Base-by-base conservation (phyloP, 2,329 filamentous ascomycete genomes). In the Colletotrichum lini region DNA sequence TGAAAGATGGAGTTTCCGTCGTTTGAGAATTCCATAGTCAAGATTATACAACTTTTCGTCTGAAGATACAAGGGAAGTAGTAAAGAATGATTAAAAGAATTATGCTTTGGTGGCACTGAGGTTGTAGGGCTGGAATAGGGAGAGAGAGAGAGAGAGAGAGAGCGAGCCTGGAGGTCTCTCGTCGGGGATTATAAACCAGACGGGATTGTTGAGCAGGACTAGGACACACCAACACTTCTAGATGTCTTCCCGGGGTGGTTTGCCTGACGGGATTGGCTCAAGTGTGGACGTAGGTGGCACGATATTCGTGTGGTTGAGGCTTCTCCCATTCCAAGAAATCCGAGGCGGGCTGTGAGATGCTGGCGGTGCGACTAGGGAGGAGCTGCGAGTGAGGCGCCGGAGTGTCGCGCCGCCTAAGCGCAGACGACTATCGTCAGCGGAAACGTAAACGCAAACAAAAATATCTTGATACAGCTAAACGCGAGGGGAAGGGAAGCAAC, bases 21-120 rank as follows among this genome's bases (percentile, higher is more conserved):
- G 52, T 73, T 73, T 9, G 72, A 72, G 47, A 73, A 66, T 10
- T 73, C 72, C 72, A 73, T 73, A 38, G 38, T 63, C 18, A 44
- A 50, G 15, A 61, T 45, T 54, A n/a, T 42, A 10, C 23, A 23
- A 13, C 4, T 3, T 16, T 35, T 45, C 5, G 35, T 52, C 45
- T 40, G 15, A 47, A 44, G 15, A 38, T 57, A 15, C 21, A 23
- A 56, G 16, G 7, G 8, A 61, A 42, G 54, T 50, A 35, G 18
- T 42, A 53, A 42, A 54, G 35, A 35, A 15, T 42, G 40, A 58
- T 68, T 58, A 71, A 21, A 18, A 8, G 30, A 6, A 63, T 68
- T 59, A 68, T 30, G 21, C 26, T 52, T 42, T 67, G 42, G 3
- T 52, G 35, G 8, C 26, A 35, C 4, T 61, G 65, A 52, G 26